Evolutionary conservation across 2,329 filamentous ascomycete species (phyloP).

Genomic region (Colletotrichum eremochloae): DNA sequence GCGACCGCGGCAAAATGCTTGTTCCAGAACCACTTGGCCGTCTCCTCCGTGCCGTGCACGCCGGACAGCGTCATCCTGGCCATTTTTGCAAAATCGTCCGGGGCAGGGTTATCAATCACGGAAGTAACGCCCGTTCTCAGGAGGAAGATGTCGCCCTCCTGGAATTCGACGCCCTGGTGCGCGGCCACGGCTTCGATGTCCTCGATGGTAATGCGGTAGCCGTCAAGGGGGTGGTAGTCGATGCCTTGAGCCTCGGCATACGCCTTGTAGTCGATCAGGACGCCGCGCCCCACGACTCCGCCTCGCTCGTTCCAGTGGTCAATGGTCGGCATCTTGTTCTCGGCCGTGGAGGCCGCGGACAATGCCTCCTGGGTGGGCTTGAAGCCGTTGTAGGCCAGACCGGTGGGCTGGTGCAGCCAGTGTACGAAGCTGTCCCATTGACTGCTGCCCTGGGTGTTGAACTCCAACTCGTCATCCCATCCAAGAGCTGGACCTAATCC

Average conservation of each 20-base stretch:
- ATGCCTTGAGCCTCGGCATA: conserved; percentile 65
- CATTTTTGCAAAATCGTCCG: conserved; percentile 53
- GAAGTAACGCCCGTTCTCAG: conserved; percentile 74
- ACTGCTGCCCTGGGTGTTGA: conserved; percentile 68
- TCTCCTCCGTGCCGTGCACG: conserved; percentile 62
- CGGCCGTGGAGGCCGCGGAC: conserved; percentile 45
- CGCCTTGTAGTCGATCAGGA: conserved; percentile 67
- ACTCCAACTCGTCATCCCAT: conserved; percentile 64
- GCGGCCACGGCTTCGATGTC: conserved; percentile 71
- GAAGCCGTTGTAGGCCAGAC: conserved; percentile 64
- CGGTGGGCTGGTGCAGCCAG: conserved; percentile 59
- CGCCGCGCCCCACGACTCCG: conserved; percentile 66
- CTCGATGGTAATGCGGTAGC: conserved; percentile 65
- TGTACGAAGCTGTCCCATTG: conserved; percentile 70
- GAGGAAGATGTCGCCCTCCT: conserved; percentile 75
- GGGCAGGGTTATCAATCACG: conserved; percentile 63
- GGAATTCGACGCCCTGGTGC: conserved; percentile 73
- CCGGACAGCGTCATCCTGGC: conserved; percentile 50
- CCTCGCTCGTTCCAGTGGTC: conserved; percentile 66
- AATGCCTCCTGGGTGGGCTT: conserved; percentile 54
- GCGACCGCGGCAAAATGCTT: conserved; percentile 76
- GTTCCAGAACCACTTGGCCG: conserved; percentile 77
- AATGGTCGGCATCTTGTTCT: conserved; percentile 53
- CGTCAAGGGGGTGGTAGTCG: conserved; percentile 64
- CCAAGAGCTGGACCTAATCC: conserved; percentile 48